Evolutionary conservation across 257 asterid species (phyloP).

Genomic region (Plantago major): DNA sequence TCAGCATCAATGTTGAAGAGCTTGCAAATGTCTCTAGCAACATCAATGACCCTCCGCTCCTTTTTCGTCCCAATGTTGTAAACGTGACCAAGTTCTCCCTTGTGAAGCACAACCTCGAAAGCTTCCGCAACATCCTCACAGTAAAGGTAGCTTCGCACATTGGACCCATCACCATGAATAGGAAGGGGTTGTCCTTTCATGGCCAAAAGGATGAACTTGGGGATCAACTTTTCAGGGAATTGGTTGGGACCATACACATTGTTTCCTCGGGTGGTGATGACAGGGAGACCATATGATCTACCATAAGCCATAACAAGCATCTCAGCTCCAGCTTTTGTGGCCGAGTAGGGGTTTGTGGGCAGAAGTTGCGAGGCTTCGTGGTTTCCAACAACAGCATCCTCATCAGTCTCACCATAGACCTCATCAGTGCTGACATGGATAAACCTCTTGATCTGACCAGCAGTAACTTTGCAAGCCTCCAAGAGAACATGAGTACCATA

Average conservation of each 20-base stretch:
- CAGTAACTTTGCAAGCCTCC: conserved; percentile 98
- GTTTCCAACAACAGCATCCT: conserved; percentile 93
- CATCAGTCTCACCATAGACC: conserved; percentile 97
- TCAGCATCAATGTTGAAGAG: conserved; percentile 77
- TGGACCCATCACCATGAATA: conserved; percentile 93
- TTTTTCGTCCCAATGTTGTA: conserved; percentile 91
- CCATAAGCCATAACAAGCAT: conserved; percentile 99
- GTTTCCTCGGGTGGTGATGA: conserved; percentile 86
- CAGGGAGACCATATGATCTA: conserved; percentile 87
- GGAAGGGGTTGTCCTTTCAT: conserved; percentile 89
- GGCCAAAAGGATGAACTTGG: conserved; percentile 89
- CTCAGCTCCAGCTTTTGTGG: conserved; percentile 98
- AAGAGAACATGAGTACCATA: conserved; percentile 95
- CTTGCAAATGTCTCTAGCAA: conserved; percentile 79
- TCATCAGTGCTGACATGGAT: conserved; percentile 99
- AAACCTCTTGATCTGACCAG: conserved; percentile 92
- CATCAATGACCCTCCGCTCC: conserved; percentile 93
- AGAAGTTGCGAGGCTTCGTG: conserved; percentile 97
- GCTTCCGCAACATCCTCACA: conserved; percentile 99
- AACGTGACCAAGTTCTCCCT: conserved; percentile 93
- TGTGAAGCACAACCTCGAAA: conserved; percentile 83
- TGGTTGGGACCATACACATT: conserved; percentile 95
- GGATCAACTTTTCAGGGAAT: conserved; percentile 92
- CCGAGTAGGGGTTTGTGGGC: conserved; percentile 94
- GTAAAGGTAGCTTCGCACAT: conserved; percentile 87